Evolutionary conservation across 1,284 basidiomycete genomes (phyloP), one percentile per base, ranked within the genome.

Genomic region (Ganoderma multipileum): DNA sequence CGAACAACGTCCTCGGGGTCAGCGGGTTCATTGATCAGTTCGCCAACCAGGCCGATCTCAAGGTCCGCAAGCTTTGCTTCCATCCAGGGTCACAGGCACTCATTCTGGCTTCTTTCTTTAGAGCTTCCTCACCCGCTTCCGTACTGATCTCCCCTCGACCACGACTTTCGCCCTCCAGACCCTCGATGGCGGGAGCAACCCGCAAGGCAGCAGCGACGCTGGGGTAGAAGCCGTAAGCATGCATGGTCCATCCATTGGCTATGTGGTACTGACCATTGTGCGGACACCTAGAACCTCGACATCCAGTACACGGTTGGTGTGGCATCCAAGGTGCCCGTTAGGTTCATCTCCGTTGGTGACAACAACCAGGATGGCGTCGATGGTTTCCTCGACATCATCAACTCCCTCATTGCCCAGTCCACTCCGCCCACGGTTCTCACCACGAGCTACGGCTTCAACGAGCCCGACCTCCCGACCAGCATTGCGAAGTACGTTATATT

Each of bases 231-330:
- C 88, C 44, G 79, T 80, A 54, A 82, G 83, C 66, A 80, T 84
- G 5, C 16, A 11, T 14, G 11, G 2, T n/a, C 33, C 7, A 20
- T 18, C 9, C 20, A 5, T 42, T 16, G 61, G n/a, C 20, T 3
- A 55, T 16, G 16, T 14, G 36, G 2, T 54, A 5, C 1, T 57
- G 6, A 16, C 23, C 3, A 28, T 44, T 8, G 20, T 9, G 12
- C 9, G 36, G 55, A 55, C 23, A 60, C 47, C 8, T 54, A 59
- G 59, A 87, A 89, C 74, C 81, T 91, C 11, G 88, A 91, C 71
- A 86, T 88, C 42, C 87, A 91, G 78, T 90, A 90, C 67, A 85
- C 87, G 9, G 84, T 83, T 18, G 88, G 85, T 20, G 79, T 91
- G 86, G 86, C 79, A 85, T 86, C 80, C 82, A 84, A 81, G 81